A percentile compares a stretch with the other conserved stretches of the same genome.
Conservation (phyloP, 257 asterid species). For the Primulina tabacum region DNA sequence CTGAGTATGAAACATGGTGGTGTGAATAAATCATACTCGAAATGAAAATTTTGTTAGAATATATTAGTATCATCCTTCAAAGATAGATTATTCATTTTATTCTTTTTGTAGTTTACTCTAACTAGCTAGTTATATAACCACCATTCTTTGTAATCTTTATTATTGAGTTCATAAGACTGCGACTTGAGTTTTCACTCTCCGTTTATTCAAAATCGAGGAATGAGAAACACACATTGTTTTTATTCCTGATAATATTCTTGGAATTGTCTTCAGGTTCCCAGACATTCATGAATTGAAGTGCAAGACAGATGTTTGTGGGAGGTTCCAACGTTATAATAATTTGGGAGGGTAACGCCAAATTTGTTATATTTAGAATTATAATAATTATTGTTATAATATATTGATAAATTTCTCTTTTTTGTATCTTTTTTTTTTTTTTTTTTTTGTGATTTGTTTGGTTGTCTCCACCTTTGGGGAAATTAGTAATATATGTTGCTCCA, state of each 20-base stretch:
- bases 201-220: background rate
- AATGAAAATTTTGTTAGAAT: too few species aligned
- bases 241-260: background rate
- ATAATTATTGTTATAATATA: too few species aligned
- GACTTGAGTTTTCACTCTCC: too few species aligned
- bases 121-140: too few species aligned
- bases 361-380: background rate
- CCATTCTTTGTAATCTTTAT: too few species aligned
- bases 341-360: background rate
- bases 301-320: slow-evolving; percentile 22
- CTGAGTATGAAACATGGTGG: too few species aligned
- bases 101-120: too few species aligned
- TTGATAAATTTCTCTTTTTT: background rate
- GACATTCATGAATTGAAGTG: slow-evolving; percentile 28
- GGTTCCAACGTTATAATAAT: slow-evolving; percentile 12
- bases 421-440: background rate
- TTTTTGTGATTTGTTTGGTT: background rate
- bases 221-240: background rate
- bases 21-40: background rate
- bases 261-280: slow-evolving; percentile 39
- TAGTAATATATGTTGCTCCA: background rate
- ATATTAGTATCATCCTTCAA: too few species aligned
- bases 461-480: background rate
- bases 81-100: too few species aligned
- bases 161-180: too few species aligned